Base-by-base conservation (phyloP, 2,329 filamentous ascomycete genomes). In the Sporothrix dimorphospora region DNA sequence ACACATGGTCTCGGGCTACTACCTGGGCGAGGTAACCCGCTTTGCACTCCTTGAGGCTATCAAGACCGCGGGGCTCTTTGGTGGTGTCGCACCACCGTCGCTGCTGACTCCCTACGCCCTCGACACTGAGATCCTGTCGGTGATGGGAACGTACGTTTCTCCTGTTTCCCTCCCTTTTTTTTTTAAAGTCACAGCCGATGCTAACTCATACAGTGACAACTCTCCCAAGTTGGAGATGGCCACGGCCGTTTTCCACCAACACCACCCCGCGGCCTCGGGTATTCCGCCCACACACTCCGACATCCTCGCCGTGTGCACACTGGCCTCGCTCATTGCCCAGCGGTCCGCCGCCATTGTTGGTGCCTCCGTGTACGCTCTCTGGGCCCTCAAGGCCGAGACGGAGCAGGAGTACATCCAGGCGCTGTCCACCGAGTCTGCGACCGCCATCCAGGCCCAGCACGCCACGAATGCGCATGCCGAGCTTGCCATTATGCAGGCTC, bases 1-100 rank as follows among this genome's bases (percentile, higher is more conserved):
- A 78, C 84, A 89, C 74, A 81, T 91, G 74, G 86, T 91, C 55
- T 88, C 88, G 75, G 90, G 90, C 47, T 88, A 87, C 76, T 92
- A 92, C 77, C 80, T 92, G 2, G 90, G 90, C 65, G 90, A 92
- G 79, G 85, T 92, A 63, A 87, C 85, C 75, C 84, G 90, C 21
- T 79, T 89, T 14, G 84, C 85, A 0, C 80, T 91, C 57, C 74
- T 90, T 27, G 89, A 91, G 73, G 89, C 88, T 0, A 85, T 91
- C 65, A 80, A 85, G 71, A 83, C 82, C 0, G 83, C 85, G 0
- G 87, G 85, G 0, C 75, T 90, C 0, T 83, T 91, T 63, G 87
- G 86, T 1, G 88, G 89, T 11, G 78, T 86, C 5, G 79, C 90
- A 11, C 89, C 89, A 12, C 79, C 84, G 2, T 88, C 85, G 1